Conservation (phyloP, 1,284 basidiomycete genomes). For the Ceratobasidium theobromae region DNA sequence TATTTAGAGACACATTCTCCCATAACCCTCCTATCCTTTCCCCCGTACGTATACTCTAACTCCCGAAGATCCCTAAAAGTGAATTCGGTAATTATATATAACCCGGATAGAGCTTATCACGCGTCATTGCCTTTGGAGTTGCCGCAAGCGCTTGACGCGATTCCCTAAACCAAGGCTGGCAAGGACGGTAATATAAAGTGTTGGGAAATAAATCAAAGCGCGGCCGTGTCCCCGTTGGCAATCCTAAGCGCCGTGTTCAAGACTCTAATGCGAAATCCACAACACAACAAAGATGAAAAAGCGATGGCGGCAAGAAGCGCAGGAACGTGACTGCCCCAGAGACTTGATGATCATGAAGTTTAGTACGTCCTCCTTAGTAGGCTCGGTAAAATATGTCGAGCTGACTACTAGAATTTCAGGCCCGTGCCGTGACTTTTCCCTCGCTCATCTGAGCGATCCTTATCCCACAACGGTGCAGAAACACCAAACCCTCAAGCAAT, state of each 20-base stretch:
- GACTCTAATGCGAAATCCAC: conserved; percentile 1
- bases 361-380: background rate
- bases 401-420: conserved; percentile 21
- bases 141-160: conserved; percentile 14
- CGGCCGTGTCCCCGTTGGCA: conserved; percentile 23
- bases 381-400: background rate
- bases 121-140: background rate
- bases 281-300: background rate
- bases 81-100: too few species aligned
- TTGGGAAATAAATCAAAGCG: conserved; percentile 28
- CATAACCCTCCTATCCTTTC: too few species aligned
- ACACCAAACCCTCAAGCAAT: conserved; percentile 26
- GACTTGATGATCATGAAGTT: conserved; percentile 32
- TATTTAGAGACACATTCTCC: too few species aligned
- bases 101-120: too few species aligned
- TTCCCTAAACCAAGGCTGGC: conserved; percentile 21
- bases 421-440: conserved; percentile 36
- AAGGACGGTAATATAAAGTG: conserved; percentile 6
- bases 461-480: conserved; percentile 35
- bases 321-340: conserved; percentile 20
- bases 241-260: conserved; percentile 25
- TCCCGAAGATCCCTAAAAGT: too few species aligned
- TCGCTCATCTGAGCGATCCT: conserved; percentile 32
- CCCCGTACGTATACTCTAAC: too few species aligned
- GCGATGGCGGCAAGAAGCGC: conserved; percentile 13